Base-by-base conservation (phyloP, 352 stramenopile genomes). In the Phytophthora sansomeana region DNA sequence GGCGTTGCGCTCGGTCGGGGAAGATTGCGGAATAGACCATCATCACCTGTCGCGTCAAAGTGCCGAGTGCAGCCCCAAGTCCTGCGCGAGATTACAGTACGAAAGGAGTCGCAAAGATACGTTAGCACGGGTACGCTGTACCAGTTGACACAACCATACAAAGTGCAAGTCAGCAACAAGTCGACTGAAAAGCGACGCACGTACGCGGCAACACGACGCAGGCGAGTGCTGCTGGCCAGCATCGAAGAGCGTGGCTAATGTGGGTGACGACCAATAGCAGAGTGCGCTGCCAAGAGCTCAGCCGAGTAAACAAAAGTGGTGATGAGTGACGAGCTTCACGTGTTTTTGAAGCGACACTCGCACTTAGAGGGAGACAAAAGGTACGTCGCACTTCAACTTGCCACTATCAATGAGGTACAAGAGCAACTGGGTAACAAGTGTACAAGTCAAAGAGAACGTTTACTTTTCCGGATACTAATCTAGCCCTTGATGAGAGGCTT, bases 1-100 rank as follows among this genome's bases (percentile, higher is more conserved):
- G 65, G 24, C 60, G 70, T 41, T 65, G 69, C 50, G 58, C 65
- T 50, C 70, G 50, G 4, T 28, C 38, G 32, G 65, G 52, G 60
- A 74, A 73, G 33, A 74, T 58, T 26, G 70, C 43, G 38, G 66
- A 78, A 78, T 73, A 67, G 58, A 78, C 71, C 70, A 78, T 78
- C 56, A 75, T 78, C 56, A 72, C 69, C 65, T 72, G 64, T 53
- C 61, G 46, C 11, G 61, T 58, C 14, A 52, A 65, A 65, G 57
- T 51, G 35, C 30, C 46, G 46, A 58, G 36, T 65, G 35, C 26
- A 36, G 29, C 36, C n/a, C 29, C 19, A 13, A 30, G 17, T 16
- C 39, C 11, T 50, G 30, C 8, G n/a, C 36, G n/a, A n/a, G n/a
- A n/a, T n/a, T n/a, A n/a, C n/a, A n/a, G n/a, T n/a, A n/a, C n/a